Conservation (phyloP, 306 rosid species). For the Vigna radiata region DNA sequence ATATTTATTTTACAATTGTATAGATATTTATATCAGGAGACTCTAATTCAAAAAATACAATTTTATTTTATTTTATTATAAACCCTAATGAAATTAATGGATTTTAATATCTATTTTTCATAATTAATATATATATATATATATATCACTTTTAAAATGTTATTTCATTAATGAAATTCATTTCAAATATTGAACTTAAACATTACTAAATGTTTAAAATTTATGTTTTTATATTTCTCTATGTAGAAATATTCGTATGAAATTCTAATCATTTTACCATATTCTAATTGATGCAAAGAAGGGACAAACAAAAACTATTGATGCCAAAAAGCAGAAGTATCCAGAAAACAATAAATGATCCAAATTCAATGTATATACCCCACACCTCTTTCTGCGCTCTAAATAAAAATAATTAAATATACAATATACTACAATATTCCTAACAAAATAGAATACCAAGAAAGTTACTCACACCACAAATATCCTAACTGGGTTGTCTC, state of each 20-base stretch:
- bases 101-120: background rate
- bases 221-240: background rate
- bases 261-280: background rate
- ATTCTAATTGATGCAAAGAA: background rate
- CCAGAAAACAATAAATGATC: conserved; percentile 15
- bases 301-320: background rate
- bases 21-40: background rate
- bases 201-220: background rate
- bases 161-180: background rate
- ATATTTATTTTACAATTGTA: background rate
- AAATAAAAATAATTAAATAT: background rate
- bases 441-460: conserved; percentile 27
- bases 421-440: background rate
- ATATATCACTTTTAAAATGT: background rate
- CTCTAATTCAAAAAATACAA: background rate
- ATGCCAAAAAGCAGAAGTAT: background rate
- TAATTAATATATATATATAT: background rate
- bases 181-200: background rate
- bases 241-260: background rate
- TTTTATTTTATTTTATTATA: background rate
- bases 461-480: conserved; percentile 25
- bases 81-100: background rate
- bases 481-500: conserved; percentile 27
- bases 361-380: conserved; percentile 41
- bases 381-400: conserved; percentile 26